phyloP scores from a whole-genome alignment of 2,329 filamentous ascomycete species.

The Cryphonectria japonica region DNA sequence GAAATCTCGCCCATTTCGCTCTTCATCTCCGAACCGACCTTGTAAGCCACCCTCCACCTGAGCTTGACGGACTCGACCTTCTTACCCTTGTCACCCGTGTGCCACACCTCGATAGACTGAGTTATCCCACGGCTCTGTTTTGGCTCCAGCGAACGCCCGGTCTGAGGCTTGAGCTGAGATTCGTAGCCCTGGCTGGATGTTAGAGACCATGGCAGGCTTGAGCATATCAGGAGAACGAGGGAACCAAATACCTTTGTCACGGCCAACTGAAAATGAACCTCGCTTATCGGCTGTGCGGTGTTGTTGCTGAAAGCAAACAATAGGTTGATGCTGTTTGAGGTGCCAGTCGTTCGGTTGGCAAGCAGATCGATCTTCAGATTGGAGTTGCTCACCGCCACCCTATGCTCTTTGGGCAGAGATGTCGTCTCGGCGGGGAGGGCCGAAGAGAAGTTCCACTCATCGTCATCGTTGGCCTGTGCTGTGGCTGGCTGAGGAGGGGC shows the following conservation, averaged over 20 bases:
- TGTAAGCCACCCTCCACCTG: slow-evolving; percentile 85
- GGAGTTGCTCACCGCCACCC: slow-evolving; percentile 70
- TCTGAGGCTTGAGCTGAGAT: slow-evolving; percentile 83
- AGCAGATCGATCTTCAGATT: slow-evolving; percentile 74
- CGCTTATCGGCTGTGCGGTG: slow-evolving; percentile 69
- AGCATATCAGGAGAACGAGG: neutral
- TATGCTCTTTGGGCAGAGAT: slow-evolving; percentile 60
- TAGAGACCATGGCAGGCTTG: neutral
- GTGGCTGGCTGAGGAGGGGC: slow-evolving; percentile 39
- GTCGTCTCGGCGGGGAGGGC: slow-evolving; percentile 68
- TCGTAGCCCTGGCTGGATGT: slow-evolving; percentile 70
- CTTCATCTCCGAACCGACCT: slow-evolving; percentile 65
- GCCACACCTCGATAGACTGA: slow-evolving; percentile 76
- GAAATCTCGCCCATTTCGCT: slow-evolving; percentile 86
- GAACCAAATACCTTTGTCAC: slow-evolving; percentile 76
- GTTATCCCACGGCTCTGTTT: slow-evolving; percentile 76
- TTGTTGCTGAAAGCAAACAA: slow-evolving; percentile 84
- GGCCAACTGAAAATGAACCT: slow-evolving; percentile 88
- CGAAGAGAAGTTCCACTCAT: slow-evolving; percentile 94
- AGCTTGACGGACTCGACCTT: slow-evolving; percentile 85
- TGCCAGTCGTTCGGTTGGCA: slow-evolving; percentile 61
- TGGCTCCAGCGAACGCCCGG: slow-evolving; percentile 74
- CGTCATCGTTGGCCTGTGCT: slow-evolving; percentile 63
- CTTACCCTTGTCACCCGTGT: slow-evolving; percentile 68
- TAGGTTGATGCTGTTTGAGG: slow-evolving; percentile 66